Conservation (phyloP, 2,329 filamentous ascomycete species). For the Fusarium chuoi region DNA sequence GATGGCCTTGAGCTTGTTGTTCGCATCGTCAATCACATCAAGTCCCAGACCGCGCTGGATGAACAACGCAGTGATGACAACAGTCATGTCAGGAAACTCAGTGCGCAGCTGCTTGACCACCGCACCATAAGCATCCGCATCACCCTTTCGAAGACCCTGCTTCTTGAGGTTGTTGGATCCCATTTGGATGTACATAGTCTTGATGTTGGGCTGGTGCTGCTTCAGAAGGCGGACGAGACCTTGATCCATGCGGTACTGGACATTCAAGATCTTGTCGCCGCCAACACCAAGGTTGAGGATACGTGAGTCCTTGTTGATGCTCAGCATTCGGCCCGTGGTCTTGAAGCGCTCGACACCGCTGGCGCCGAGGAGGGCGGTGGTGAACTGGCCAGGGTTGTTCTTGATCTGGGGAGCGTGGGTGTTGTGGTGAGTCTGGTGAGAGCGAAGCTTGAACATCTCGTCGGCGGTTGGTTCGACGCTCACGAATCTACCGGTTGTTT, state of each 20-base stretch:
- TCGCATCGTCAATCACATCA: background rate
- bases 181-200: conserved; percentile 16
- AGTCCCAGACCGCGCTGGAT: background rate
- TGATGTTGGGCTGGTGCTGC: background rate
- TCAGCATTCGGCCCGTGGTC: background rate
- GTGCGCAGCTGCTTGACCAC: background rate
- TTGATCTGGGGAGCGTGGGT: conserved; percentile 1
- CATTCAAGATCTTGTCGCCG: conserved; percentile 15
- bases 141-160: background rate
- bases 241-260: conserved; percentile 2
- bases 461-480: background rate
- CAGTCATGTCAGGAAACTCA: background rate
- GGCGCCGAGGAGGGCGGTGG: background rate
- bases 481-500: background rate
- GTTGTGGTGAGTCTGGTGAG: background rate
- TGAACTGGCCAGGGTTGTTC: background rate
- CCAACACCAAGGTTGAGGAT: background rate
- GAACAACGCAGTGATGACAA: conserved; percentile 1
- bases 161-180: conserved; percentile 11
- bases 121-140: background rate
- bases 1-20: background rate
- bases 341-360: conserved; percentile 6
- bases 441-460: conserved; percentile 8
- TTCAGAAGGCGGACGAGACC: background rate
- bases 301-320: background rate